Evolutionary conservation across 1,139 yeast species (phyloP), one percentile per base, ranked within the genome.

Genomic region (Geotrichum phurueaensis): DNA sequence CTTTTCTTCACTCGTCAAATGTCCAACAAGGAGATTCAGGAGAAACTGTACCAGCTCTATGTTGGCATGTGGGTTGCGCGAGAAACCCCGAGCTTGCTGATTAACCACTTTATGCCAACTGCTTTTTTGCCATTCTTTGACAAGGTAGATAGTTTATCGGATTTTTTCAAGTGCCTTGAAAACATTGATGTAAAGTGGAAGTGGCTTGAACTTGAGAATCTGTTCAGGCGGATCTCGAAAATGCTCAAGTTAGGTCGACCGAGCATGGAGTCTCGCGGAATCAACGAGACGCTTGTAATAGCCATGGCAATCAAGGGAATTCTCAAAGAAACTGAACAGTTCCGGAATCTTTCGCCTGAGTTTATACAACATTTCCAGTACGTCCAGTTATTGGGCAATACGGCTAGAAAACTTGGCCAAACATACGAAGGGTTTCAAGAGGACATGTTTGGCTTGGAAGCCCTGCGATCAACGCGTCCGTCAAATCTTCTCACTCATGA

Each of bases 41-140:
- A 33, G 4, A 20, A 22, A 13, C 54, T 52, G 20, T 33, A 18
- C 39, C 27, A 52, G 27, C 18, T 52, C 13, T 52, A 52, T 33
- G 27, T 52, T 2, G 54, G 54, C 29, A 52, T 52, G 29, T 52
- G 54, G 54, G 33, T 25, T 20, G 54, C 47, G 2, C 13, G 54
- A 4, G 29, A 33, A n/a, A 31, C 31, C 18, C 25, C 39, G 15
- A 15, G 25, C 2, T 20, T 33, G 29, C 27, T 52, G 3, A 36
- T 33, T 10, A 33, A 43, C 9, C 23, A 15, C 22, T 20, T 25
- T 2, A 52, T 52, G 12, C 45, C 47, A 9, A 13, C 54, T 4
- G 29, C 31, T 10, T 33, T 18, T 45, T 36, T 23, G 47, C 23
- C 36, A 18, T n/a, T 31, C n/a, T 52, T 52, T 18, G 7, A n/a